Base-by-base conservation (phyloP, 1,139 yeast species). In the Wickerhamiella pararugosa region DNA sequence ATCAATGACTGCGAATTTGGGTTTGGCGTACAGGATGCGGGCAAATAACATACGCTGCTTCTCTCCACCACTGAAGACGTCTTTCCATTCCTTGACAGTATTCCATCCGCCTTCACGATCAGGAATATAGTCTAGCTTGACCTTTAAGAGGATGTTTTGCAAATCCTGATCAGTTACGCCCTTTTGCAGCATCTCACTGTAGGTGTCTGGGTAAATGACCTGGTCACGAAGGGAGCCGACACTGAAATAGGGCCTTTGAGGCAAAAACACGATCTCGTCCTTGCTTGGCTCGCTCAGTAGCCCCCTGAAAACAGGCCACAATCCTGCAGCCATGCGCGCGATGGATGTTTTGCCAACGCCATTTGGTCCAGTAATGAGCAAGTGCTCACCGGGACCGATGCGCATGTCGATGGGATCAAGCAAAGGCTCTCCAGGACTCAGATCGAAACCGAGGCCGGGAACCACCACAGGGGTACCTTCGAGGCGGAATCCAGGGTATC, bases 1-100 rank as follows among this genome's bases (percentile, higher is more conserved):
- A 61, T 87, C 97, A 50, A 87, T 70, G 5, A 87, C 75, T 2
- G 87, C 90, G 60, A 82, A 81, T 57, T 72, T 71, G 36, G 95
- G 95, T 43, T 71, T 70, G 59, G 81, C 82, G 64, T 80, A 84
- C 52, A 87, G 66, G 5, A 87, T 73, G 53, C 96, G 69, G 0
- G 96, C 96, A 66, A 87, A 81, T 62, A 86, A 78, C 58, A 86
- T 72, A 55, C 95, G 74, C 65, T 87, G 97, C 63, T 84, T 80
- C 59, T 87, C 97, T 43, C 97, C 97, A 11, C 97, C 97, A 60
- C 93, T 79, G 52, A 87, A 71, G 11, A 87, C 83, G 57, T 81
- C 94, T 55, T 79, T 79, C 97, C 97, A 87, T 52, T 79, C 86
- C 50, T 79, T 79, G 43, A 63, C 64, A 32, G 73, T 74, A 46